Percentiles rank a stretch among this genome's conserved stretches.
phyloP scores from a whole-genome alignment of 495 filamentous ascomycete species.

The Amorphotheca resinae region DNA sequence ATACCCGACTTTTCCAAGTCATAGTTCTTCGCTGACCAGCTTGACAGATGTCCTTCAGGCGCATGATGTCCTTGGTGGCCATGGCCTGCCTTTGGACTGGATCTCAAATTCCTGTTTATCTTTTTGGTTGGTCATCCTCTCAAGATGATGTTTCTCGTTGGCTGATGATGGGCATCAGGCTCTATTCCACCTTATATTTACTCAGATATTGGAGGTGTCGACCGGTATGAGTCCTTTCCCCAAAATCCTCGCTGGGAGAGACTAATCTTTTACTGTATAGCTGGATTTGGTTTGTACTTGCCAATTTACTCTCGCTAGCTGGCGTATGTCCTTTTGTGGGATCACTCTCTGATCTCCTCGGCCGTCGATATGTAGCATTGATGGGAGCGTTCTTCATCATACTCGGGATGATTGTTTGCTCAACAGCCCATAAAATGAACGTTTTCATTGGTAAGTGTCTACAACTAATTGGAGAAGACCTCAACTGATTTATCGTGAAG shows the following conservation, averaged over 20 bases:
- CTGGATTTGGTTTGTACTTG: conserved; percentile 64
- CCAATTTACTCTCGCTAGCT: conserved; percentile 54
- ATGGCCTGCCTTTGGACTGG: conserved; percentile 59
- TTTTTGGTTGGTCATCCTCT: conserved; percentile 33
- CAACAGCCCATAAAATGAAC: conserved; percentile 54
- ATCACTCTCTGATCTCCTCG: conserved; percentile 56
- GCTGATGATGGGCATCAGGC: conserved; percentile 21
- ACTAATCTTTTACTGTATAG: conserved; percentile 18
- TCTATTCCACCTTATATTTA: conserved; percentile 57
- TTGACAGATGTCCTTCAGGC: conserved; percentile 37
- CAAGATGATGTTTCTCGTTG: not conserved
- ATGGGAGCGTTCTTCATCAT: conserved; percentile 45
- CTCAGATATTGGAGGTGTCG: conserved; percentile 48
- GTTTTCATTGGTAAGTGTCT: conserved; percentile 48
- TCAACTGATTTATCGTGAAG: conserved; percentile 30
- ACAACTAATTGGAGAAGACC: not conserved
- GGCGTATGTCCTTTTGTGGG: conserved; percentile 64
- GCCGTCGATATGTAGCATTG: conserved; percentile 55
- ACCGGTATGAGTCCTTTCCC: conserved; percentile 20
- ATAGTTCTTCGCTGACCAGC: not conserved
- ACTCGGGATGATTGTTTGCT: conserved; percentile 51
- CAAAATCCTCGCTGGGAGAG: not conserved
- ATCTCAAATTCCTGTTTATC: conserved; percentile 51
- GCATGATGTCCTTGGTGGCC: conserved; percentile 46
- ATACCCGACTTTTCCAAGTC: not conserved